phyloP scores from a whole-genome alignment of 2,329 filamentous ascomycete genomes.

The Didymellaceae sp. region DNA sequence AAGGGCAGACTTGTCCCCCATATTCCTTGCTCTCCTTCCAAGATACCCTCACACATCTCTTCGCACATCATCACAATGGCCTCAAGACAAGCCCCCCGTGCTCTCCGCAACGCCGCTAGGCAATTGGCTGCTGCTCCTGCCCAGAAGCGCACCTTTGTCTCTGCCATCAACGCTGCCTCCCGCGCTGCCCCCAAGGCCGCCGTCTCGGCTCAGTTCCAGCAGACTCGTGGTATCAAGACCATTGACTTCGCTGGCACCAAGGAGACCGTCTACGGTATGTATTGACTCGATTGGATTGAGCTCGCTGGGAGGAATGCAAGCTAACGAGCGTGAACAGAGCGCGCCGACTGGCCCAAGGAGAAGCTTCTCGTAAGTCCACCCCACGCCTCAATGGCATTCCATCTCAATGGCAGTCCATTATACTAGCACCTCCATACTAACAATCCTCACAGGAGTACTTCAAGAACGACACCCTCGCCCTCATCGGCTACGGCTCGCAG shows the following conservation, averaged over 20 bases:
- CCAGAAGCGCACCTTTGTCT: conserved; percentile 65
- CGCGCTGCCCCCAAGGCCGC: conserved; percentile 55
- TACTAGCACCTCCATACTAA: too few species aligned
- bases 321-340: conserved; percentile 67
- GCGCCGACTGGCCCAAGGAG: conserved; percentile 97
- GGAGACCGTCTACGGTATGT: conserved; percentile 90
- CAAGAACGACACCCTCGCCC: conserved; percentile 98
- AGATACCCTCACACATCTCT: conserved; percentile 45
- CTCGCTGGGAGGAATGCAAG: too few species aligned
- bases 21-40: conserved; percentile 28
- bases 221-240: conserved; percentile 90
- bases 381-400: conserved; percentile 22
- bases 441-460: conserved; percentile 81
- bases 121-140: conserved; percentile 60
- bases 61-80: conserved; percentile 70
- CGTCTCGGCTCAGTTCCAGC: conserved; percentile 63
- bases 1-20: conserved; percentile 36
- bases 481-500: conserved; percentile 98
- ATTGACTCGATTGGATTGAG: conserved; percentile 21
- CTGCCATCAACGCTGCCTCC: conserved; percentile 61
- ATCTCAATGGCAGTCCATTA: conserved; percentile 16
- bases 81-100: conserved; percentile 73
- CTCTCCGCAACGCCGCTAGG: conserved; percentile 64
- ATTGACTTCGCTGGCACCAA: conserved; percentile 97
- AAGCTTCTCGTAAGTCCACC: conserved; percentile 85